Percentiles rank a stretch among this genome's conserved stretches.
Evolutionary conservation across 352 stramenopile genomes (phyloP).

Genomic region (Phytopythium ostracodes): DNA sequence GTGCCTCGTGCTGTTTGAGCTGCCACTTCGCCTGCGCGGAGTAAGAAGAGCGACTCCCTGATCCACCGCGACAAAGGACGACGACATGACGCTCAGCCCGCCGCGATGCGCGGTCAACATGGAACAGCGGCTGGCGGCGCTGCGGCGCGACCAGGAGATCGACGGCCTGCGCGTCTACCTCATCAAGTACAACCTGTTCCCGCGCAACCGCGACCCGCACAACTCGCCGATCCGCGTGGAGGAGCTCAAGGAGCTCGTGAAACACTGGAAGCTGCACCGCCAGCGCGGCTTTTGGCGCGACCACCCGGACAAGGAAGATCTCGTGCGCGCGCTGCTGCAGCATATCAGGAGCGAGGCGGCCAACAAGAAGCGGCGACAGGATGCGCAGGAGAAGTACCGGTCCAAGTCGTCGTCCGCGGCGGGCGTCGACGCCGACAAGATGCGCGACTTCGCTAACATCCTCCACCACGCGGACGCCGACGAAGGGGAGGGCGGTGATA

Average conservation of each 20-base stretch:
- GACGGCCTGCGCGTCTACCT: conserved; percentile 76
- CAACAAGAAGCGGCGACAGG: conserved; percentile 77
- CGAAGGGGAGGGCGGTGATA: conserved; percentile 10
- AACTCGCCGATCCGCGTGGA: conserved; percentile 86
- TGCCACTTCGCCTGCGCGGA: not conserved
- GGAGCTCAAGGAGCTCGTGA: conserved; percentile 90
- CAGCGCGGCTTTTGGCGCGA: conserved; percentile 89
- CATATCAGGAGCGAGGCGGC: conserved; percentile 77
- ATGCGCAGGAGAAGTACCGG: conserved; percentile 78
- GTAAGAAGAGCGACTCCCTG: not conserved
- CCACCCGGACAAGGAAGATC: conserved; percentile 88
- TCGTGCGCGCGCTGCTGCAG: conserved; percentile 81
- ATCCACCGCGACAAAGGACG: not conserved
- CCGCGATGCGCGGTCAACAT: conserved; percentile 85
- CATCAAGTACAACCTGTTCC: conserved; percentile 88
- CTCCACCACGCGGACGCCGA: conserved; percentile 17
- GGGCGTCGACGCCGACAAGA: conserved; percentile 24
- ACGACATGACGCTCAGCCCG: conserved; percentile 62
- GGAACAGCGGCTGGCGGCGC: conserved; percentile 74
- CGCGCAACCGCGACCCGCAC: conserved; percentile 73
- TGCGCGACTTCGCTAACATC: conserved; percentile 62
- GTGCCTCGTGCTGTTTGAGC: not conserved
- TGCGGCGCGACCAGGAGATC: conserved; percentile 82
- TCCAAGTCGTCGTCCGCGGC: conserved; percentile 22
- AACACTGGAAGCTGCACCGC: conserved; percentile 89